phyloP scores from a whole-genome alignment of 495 filamentous ascomycete species.

The Bacidia rubella region DNA sequence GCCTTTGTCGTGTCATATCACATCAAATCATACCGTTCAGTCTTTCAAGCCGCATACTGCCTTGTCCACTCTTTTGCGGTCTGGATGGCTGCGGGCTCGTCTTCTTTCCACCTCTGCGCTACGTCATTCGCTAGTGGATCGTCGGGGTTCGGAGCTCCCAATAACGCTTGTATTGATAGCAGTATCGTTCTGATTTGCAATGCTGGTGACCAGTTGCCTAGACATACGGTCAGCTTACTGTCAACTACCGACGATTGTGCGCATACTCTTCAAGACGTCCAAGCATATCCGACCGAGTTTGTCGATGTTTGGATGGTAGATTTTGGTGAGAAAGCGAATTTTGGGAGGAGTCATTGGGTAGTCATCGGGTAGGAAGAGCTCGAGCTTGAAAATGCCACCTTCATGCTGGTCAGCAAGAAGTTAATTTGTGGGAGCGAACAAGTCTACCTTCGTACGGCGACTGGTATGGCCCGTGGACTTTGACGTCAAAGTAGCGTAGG shows the following conservation, averaged over 20 bases:
- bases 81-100: slow-evolving; percentile 79
- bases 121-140: slow-evolving; percentile 95
- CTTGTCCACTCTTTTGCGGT: slow-evolving; percentile 83
- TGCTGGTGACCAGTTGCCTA: slow-evolving; percentile 97
- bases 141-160: slow-evolving; percentile 94
- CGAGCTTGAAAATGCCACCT: slow-evolving; percentile 94
- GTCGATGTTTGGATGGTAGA: slow-evolving; percentile 98
- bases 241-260: neutral
- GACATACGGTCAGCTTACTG: slow-evolving; percentile 12
- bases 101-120: slow-evolving; percentile 94
- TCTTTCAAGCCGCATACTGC: slow-evolving; percentile 46
- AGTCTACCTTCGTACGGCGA: slow-evolving; percentile 78
- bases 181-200: slow-evolving; percentile 97
- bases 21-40: neutral
- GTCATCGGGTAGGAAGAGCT: slow-evolving; percentile 97
- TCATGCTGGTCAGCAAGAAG: slow-evolving; percentile 15
- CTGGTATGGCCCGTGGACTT: slow-evolving; percentile 84
- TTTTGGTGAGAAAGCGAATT: slow-evolving; percentile 96
- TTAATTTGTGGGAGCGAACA: neutral
- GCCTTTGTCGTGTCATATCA: too few species aligned
- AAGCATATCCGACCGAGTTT: slow-evolving; percentile 93
- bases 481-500: slow-evolving; percentile 93
- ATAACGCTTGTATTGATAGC: slow-evolving; percentile 89
- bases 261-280: slow-evolving; percentile 89
- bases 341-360: slow-evolving; percentile 99